These are phyloP conservation scores for Paecilomyces fulvus DNA, from an alignment of 2,329 filamentous ascomycete species.

Conservation along the genomic window DNA sequence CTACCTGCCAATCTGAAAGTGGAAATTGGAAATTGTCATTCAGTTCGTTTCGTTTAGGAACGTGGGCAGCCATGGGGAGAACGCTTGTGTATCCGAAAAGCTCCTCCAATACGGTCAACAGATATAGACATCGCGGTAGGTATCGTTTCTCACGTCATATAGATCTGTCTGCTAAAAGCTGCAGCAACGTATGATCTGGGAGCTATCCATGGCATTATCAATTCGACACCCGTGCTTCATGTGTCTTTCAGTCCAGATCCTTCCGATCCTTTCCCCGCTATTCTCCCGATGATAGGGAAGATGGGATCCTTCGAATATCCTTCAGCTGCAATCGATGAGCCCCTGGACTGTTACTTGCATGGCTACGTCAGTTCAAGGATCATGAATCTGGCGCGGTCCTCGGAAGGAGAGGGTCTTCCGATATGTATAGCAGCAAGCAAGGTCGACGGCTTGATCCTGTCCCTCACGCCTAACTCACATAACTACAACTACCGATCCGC, in stretches of 20 bases:
- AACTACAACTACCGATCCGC: constrained; percentile 82
- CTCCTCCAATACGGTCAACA: constrained; percentile 57
- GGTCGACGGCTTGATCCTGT: constrained; percentile 71
- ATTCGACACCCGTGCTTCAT: constrained; percentile 64
- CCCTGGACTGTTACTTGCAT: constrained; percentile 71
- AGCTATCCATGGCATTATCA: constrained; percentile 68
- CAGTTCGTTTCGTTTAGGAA: neutral
- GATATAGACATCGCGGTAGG: constrained; percentile 56
- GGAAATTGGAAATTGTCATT: neutral
- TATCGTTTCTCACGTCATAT: neutral
- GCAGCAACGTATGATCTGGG: constrained; percentile 62
- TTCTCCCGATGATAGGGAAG: constrained; percentile 78
- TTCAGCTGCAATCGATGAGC: constrained; percentile 52
- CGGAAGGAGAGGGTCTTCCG: constrained; percentile 50
- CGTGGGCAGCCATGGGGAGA: constrained; percentile 26
- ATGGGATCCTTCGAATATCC: constrained; percentile 64
- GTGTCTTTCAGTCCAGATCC: constrained; percentile 63
- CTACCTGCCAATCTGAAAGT: neutral
- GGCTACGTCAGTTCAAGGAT: constrained; percentile 74
- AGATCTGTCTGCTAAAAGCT: constrained; percentile 7
- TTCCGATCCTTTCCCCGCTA: constrained; percentile 61
- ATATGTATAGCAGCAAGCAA: constrained; percentile 65
- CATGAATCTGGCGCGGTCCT: constrained; percentile 53
- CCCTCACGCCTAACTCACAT: constrained; percentile 71
- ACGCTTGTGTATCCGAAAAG: constrained; percentile 53